Evolutionary conservation across 2,329 filamentous ascomycete genomes (phyloP), one percentile per base, ranked within the genome.

Genomic region (Aspergillus sp.): DNA sequence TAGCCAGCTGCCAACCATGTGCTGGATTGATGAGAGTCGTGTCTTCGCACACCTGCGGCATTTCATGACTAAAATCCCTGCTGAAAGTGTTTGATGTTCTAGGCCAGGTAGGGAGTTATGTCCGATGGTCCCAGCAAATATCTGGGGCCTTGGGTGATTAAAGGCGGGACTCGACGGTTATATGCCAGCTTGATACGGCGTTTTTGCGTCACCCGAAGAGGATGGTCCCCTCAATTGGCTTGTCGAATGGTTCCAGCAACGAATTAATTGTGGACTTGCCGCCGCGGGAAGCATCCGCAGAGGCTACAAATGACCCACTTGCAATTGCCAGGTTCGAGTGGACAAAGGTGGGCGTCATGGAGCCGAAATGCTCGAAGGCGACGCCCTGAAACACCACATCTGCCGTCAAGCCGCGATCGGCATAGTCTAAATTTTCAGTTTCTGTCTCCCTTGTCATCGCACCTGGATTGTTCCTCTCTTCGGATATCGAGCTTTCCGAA

Each of bases 261-360:
- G 77, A 76, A 39, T 93, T 85, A 38, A 91, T 87, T 15, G 86
- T 91, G 0, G 87, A 89, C 76, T 92, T 79, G 4, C 84, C 84
- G 53, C 82, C 84, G 13, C 84, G 83, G 1, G 81, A 85, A 0
- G 83, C 79, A 4, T 84, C 84, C 91, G 93, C 87, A n/a, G 82
- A 76, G 2, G 80, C 81, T 5, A 73, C 77, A 63, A 79, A 80
- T 51, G 74, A 67, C 5, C 75, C 75, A 1, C 5, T 70, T 45
- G 73, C 59, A 41, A 79, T 74, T 9, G 63, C 64, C 12, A 79
- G 53, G 45, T 70, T 71, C 17, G 79, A 66, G 21, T 67, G 66
- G 1, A 59, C 59, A 48, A 78, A 76, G 3, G 76, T 67, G 0
- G 69, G 66, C 1, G 69, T 59, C 8, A 72, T 66, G 13, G 72